These are phyloP conservation scores for Amphicarpaea edgeworthii DNA, from an alignment of 306 rosid species.

Conservation along the genomic window DNA sequence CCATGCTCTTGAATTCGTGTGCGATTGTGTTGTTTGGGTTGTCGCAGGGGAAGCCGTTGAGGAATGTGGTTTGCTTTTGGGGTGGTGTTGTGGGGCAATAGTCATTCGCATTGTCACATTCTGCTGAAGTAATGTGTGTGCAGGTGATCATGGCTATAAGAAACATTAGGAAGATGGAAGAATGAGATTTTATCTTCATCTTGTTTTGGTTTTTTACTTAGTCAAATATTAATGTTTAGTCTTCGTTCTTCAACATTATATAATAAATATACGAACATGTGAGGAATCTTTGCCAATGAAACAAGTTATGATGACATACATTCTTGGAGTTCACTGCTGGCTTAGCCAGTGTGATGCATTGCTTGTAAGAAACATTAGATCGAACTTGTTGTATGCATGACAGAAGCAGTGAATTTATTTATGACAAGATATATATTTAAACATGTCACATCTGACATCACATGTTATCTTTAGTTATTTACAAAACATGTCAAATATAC, in stretches of 20 bases:
- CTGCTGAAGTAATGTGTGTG: conserved; percentile 50
- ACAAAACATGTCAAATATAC: no score
- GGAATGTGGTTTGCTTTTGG: conserved; percentile 51
- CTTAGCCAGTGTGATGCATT: conserved; percentile 52
- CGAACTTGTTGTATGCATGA: background rate
- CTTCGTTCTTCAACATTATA: conserved; percentile 12
- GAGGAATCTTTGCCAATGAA: conserved; percentile 18
- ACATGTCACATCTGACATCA: no score
- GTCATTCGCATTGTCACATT: conserved; percentile 64
- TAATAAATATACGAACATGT: conserved; percentile 1
- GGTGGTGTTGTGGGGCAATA: conserved; percentile 62
- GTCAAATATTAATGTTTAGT: background rate
- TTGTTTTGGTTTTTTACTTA: conserved; percentile 7
- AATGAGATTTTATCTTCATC: conserved; percentile 48
- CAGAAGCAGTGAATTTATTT: no score
- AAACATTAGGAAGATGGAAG: conserved; percentile 42
- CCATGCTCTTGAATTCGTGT: conserved; percentile 66
- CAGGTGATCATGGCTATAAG: conserved; percentile 37
- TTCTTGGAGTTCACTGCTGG: conserved; percentile 86
- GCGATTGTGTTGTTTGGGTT: conserved; percentile 49
- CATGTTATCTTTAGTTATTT: no score
- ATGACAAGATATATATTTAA: no score
- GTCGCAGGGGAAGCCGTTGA: conserved; percentile 85
- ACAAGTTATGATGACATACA: conserved; percentile 46
- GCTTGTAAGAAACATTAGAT: conserved; percentile 66